These are phyloP conservation scores for Scutellaria minor DNA, from an alignment of 257 asterid genomes.

Conservation along the genomic window DNA sequence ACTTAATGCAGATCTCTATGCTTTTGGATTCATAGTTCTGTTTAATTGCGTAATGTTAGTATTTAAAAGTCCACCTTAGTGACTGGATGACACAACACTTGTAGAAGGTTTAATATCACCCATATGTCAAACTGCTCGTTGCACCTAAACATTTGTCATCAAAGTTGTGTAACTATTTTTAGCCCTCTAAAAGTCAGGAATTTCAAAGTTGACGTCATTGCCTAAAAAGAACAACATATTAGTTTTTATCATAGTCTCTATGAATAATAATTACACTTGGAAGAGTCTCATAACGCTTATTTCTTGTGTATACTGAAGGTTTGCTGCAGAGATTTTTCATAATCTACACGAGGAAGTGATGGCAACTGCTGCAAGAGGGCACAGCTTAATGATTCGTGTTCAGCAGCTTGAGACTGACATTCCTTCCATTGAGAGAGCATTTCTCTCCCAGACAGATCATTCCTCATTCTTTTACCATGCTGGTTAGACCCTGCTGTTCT, in stretches of 20 bases:
- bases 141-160: slow-evolving; percentile 5
- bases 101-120: background rate
- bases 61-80: background rate
- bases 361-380: slow-evolving; percentile 97
- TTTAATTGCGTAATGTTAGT: background rate
- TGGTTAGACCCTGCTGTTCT: slow-evolving; percentile 55
- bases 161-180: background rate
- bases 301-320: slow-evolving; percentile 66
- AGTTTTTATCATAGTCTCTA: background rate
- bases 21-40: background rate
- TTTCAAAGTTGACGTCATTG: background rate
- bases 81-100: background rate
- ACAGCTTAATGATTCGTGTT: slow-evolving; percentile 71
- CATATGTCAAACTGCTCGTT: background rate
- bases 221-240: background rate
- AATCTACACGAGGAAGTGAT: slow-evolving; percentile 86
- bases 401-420: slow-evolving; percentile 89
- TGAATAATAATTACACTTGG: background rate
- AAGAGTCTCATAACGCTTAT: slow-evolving; percentile 33
- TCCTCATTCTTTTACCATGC: slow-evolving; percentile 71
- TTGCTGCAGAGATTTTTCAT: slow-evolving; percentile 95
- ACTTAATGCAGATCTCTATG: background rate
- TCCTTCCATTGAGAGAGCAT: slow-evolving; percentile 80
- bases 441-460: slow-evolving; percentile 85
- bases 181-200: background rate